Evolutionary conservation across 2,329 filamentous ascomycete species (phyloP).

Genomic region (Ceratocystis cubensis): DNA sequence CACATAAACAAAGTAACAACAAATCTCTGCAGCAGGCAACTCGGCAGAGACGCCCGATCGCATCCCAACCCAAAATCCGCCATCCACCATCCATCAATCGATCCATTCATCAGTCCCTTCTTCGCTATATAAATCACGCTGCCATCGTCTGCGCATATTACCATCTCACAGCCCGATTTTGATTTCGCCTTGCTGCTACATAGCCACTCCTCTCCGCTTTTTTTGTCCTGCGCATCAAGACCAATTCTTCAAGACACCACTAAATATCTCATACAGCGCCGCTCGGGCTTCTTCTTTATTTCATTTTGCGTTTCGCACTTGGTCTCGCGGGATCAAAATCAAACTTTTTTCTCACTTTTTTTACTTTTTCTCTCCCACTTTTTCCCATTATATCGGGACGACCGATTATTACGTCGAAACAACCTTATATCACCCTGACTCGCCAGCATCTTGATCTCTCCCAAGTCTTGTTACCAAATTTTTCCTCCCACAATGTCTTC

Average conservation of each 20-base stretch:
- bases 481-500: constrained; percentile 11
- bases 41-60: neutral
- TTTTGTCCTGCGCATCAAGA: neutral
- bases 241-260: neutral
- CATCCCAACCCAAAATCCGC: neutral
- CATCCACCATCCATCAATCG: neutral
- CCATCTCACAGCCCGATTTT: neutral
- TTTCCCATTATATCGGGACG: neutral
- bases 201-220: neutral
- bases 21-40: neutral
- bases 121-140: neutral
- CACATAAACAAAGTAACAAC: neutral
- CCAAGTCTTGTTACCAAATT: neutral
- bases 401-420: neutral
- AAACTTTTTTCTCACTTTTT: neutral
- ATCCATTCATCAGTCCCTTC: neutral
- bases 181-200: neutral
- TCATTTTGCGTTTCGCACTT: neutral
- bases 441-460: neutral
- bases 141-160: neutral
- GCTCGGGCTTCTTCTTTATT: neutral
- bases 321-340: neutral
- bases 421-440: neutral
- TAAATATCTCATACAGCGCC: constrained; percentile 3
- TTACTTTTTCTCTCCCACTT: neutral